phyloP scores from a whole-genome alignment of 495 filamentous ascomycete genomes.

The Hypoxylon intermedium region DNA sequence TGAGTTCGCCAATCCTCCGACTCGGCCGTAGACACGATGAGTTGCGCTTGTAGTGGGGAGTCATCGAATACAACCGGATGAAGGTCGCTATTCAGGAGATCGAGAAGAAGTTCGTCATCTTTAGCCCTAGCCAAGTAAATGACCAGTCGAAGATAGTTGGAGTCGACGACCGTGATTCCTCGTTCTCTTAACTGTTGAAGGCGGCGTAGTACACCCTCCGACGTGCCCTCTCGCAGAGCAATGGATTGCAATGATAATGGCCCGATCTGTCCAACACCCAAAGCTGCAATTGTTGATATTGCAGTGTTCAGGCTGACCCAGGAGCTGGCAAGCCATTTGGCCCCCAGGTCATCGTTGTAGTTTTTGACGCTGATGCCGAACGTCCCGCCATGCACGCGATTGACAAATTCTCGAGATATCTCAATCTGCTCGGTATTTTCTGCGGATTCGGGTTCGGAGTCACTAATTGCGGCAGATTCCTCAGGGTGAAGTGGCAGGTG shows the following conservation, averaged over 20 bases:
- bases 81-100: conserved; percentile 71
- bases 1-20: conserved; percentile 42
- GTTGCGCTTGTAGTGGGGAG: conserved; percentile 57
- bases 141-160: conserved; percentile 65
- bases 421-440: conserved; percentile 23
- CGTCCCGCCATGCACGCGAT: conserved; percentile 51
- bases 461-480: conserved; percentile 22
- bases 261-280: conserved; percentile 71
- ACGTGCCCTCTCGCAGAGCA: conserved; percentile 63
- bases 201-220: conserved; percentile 59
- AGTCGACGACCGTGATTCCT: conserved; percentile 65
- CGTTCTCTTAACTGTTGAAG: conserved; percentile 63
- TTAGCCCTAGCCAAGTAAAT: conserved; percentile 62
- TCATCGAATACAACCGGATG: conserved; percentile 80
- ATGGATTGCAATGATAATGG: conserved; percentile 76
- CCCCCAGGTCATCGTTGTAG: conserved; percentile 69
- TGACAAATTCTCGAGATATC: conserved; percentile 50
- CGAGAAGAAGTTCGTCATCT: conserved; percentile 62
- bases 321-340: conserved; percentile 74
- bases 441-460: conserved; percentile 5
- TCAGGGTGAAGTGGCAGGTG: conserved; percentile 12
- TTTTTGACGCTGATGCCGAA: conserved; percentile 56
- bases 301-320: conserved; percentile 70
- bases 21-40: conserved; percentile 33
- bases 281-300: conserved; percentile 66